Base-by-base conservation (phyloP, 2,329 filamentous ascomycete genomes). In the Pyrenophora tritici-repentis region DNA sequence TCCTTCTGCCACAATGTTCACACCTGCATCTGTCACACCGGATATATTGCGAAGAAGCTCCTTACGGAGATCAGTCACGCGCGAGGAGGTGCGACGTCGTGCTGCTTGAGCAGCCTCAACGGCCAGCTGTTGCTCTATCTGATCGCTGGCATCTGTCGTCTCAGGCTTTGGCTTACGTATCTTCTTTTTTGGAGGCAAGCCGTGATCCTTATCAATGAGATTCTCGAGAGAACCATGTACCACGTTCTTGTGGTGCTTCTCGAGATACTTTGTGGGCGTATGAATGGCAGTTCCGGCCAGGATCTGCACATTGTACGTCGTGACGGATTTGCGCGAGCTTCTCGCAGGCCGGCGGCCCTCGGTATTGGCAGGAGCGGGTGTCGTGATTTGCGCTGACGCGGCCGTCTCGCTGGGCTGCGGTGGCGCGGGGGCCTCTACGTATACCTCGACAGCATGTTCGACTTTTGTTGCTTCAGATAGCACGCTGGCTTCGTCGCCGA, bases 271-370 rank as follows among this genome's bases (percentile, higher is more conserved):
- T 31, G 68, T 72, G 75, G 79, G 73, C 75, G 80, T 84, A 59
- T 87, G 85, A 36, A 81, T 78, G 22, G 81, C 79, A 40, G 83
- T 88, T 59, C 86, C 85, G 50, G 79, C 81, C 43, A 88, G 77
- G 61, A 83, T 80, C 57, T 83, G 79, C 13, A 88, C 74, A 62
- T 90, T 90, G 74, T 90, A 90, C 13, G 86, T 82, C 10, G 83
- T 80, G 14, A 84, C 76, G 45, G 78, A 80, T 32, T 79, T 75
- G 63, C 86, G 83, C 61, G 80, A 81, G 54, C 82, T 78, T 49
- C 84, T 82, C 36, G 63, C 59, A 18, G 70, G 59, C 6, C 71
- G 67, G 49, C 64, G 65, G 44, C 53, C 53, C 54, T 61, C 67
- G 51, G 59, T 65, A 47, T 50, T 56, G 40, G 58, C 44, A 33